Evolutionary conservation across 179 eudicot genomes (phyloP), one percentile per base, ranked within the genome.

Genomic region (Beta macrorhiza): DNA sequence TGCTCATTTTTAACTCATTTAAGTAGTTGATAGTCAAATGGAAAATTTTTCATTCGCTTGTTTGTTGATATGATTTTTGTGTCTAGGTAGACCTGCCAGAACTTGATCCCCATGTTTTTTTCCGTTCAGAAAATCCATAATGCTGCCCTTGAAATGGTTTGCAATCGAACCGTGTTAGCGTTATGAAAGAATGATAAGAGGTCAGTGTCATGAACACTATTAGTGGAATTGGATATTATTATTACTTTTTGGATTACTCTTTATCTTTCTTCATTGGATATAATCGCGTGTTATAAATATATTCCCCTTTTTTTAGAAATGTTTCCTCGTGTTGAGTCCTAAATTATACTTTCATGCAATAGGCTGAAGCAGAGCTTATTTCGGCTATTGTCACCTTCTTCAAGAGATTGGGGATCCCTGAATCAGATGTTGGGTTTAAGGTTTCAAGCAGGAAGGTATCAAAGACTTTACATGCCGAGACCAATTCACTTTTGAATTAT

Each of bases 141-240:
- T 98, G 72, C 89, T 94, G 63, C 99, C 98, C 17, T 74, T 96
- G 86, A 94, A 96, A 90, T 96, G 99, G 99, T 96, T 92, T 89
- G 94, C 99, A 67, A 86, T 96, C 73, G 98, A 97, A 78, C 99
- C 94, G 79, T 96, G 99, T 85, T 96, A 98, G 99, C 96, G 98
- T 72, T 96, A 94, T 87, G 99, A 96, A 87, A 88, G 98, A 89
- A 92, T 92, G 98, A 92, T 98, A 1, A 89, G 98, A 85, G 98
- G 99, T 75, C 87, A 98, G 58, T 94, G 99, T 44, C 98, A 98
- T 62, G 99, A 96, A 82, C 99, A 96, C 82, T 94, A 94, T 81
- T 98, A 96, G 75, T 96, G 99, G 99, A 96, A 96, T 89, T 96
- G 99, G 99, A 96, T 91, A 90, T 96, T 76, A 90, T 96, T 78